Evolutionary conservation across 1,284 basidiomycete genomes (phyloP).

Genomic region (Phlebopus sp.): DNA sequence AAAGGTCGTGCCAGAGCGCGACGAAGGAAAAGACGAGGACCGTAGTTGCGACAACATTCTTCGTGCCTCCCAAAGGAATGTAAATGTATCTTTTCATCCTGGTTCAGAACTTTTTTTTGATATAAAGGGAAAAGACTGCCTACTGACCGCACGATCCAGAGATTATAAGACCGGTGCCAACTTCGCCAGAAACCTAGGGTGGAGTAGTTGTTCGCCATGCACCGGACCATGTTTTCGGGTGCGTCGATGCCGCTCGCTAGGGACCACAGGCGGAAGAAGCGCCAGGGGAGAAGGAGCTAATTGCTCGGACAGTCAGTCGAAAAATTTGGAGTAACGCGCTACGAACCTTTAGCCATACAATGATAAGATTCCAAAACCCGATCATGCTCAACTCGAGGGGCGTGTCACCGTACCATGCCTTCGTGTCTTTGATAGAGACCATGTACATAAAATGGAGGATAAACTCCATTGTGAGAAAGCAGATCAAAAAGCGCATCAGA

Average conservation of each 20-base stretch:
- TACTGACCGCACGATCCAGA: constrained; percentile 85
- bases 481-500: constrained; percentile 64
- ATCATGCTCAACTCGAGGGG: constrained; percentile 88
- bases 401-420: constrained; percentile 71
- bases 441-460: constrained; percentile 96
- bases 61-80: constrained; percentile 84
- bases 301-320: too few relatives aligned
- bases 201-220: constrained; percentile 99
- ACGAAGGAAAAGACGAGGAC: constrained; percentile 94
- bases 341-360: constrained; percentile 94
- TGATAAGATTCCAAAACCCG: constrained; percentile 95
- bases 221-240: constrained; percentile 98
- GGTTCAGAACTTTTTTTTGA: constrained; percentile 1
- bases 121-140: constrained; percentile 11
- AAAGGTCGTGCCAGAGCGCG: constrained; percentile 98
- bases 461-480: constrained; percentile 78
- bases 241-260: constrained; percentile 87
- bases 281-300: constrained; percentile 94
- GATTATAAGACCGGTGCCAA: constrained; percentile 96
- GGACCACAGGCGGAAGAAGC: constrained; percentile 97
- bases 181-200: constrained; percentile 91
- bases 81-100: constrained; percentile 78
- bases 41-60: constrained; percentile 65
- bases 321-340: neutral
- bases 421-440: constrained; percentile 91